Conservation (phyloP, 2,329 filamentous ascomycete genomes). For the Xylariaceae sp. region DNA sequence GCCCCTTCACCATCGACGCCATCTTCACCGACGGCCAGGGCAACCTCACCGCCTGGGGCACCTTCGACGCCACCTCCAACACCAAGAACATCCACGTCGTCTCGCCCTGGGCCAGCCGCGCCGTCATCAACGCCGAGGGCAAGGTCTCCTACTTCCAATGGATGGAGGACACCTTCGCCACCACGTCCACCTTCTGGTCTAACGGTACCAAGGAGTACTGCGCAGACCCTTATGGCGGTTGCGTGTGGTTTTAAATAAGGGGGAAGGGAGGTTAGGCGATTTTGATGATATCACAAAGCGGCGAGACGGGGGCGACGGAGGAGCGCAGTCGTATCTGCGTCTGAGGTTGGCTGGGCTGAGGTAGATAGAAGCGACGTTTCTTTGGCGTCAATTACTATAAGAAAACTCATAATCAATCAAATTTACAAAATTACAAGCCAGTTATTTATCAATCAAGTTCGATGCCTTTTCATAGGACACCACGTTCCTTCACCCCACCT, state of each 20-base stretch:
- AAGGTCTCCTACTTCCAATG: conserved; percentile 4
- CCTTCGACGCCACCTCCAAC: conserved; percentile 6
- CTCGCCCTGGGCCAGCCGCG: conserved; percentile 4
- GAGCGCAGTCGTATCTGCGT: too few relatives aligned
- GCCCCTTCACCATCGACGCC: conserved; percentile 2
- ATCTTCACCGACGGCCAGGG: conserved; percentile 6
- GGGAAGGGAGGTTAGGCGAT: neutral
- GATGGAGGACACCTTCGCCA: conserved; percentile 7
- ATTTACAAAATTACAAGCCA: too few relatives aligned
- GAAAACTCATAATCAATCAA: too few relatives aligned
- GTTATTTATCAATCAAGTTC: too few relatives aligned
- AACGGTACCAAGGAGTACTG: conserved; percentile 4
- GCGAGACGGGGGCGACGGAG: too few relatives aligned
- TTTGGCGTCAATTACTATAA: too few relatives aligned
- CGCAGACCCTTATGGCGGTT: conserved; percentile 2
- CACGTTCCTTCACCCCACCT: too few relatives aligned
- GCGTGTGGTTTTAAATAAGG: conserved; percentile 1
- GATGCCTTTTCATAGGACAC: too few relatives aligned
- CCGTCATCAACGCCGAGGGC: conserved; percentile 1
- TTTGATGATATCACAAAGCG: neutral
- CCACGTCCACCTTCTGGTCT: conserved; percentile 4
- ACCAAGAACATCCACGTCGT: conserved; percentile 1
- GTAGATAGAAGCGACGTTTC: too few relatives aligned
- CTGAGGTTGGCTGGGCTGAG: too few relatives aligned
- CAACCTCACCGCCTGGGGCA: conserved; percentile 3